Conservation (phyloP, 176 grass and related monocot species). For the Phoenix roebelenii region DNA sequence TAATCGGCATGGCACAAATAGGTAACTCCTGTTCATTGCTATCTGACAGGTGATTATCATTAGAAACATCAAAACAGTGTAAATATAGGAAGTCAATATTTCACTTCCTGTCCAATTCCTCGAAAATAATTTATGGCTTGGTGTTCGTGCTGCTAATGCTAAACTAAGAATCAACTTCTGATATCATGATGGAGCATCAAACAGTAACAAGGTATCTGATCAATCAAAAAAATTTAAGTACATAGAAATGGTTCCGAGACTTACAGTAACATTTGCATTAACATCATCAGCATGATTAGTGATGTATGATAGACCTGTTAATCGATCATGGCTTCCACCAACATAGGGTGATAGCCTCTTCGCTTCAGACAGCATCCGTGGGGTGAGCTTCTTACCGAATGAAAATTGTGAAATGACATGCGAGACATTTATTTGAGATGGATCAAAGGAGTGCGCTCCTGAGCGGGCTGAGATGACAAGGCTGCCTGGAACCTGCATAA, state of each 20-base stretch:
- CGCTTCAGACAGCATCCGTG: constrained; percentile 51
- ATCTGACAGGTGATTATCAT: too few relatives aligned
- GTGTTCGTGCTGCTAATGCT: too few relatives aligned
- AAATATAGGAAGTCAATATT: too few relatives aligned
- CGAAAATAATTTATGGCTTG: too few relatives aligned
- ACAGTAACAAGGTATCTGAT: too few relatives aligned
- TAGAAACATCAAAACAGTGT: too few relatives aligned
- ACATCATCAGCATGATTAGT: constrained; percentile 39
- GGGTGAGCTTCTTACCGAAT: constrained; percentile 70
- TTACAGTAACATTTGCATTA: constrained; percentile 89
- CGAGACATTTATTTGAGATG: constrained; percentile 95
- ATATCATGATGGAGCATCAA: too few relatives aligned
- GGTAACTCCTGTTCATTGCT: too few relatives aligned
- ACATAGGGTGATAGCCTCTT: constrained; percentile 72
- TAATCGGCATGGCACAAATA: too few relatives aligned
- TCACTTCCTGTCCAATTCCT: too few relatives aligned
- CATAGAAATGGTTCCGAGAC: constrained; percentile 2
- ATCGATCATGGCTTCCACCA: constrained; percentile 61
- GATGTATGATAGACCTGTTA: constrained; percentile 68
- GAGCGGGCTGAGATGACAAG: constrained; percentile 87
- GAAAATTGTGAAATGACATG: constrained; percentile 83
- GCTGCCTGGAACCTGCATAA: constrained; percentile 78
- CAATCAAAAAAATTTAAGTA: too few relatives aligned
- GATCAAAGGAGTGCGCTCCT: constrained; percentile 91
- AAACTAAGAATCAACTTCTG: too few relatives aligned